These are phyloP conservation scores for Aspergillus sclerotialis DNA, from an alignment of 2,329 filamentous ascomycete genomes.

Conservation along the genomic window DNA sequence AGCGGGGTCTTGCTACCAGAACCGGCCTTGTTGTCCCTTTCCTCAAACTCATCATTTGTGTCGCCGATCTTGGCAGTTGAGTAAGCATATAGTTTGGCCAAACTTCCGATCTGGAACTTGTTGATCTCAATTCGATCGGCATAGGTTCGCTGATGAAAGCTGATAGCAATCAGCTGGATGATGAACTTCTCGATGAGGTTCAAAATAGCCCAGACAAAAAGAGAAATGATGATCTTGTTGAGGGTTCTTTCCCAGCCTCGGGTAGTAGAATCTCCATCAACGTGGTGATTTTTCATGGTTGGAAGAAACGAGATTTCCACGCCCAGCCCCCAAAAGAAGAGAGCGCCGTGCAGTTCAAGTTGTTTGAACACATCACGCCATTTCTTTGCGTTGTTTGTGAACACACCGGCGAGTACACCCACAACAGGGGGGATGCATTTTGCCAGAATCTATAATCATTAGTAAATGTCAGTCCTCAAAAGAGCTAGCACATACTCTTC, in stretches of 20 bases:
- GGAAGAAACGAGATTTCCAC: conserved; percentile 80
- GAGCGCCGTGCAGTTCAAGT: conserved; percentile 73
- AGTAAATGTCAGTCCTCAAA: not conserved
- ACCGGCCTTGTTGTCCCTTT: conserved; percentile 37
- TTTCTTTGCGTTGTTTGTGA: conserved; percentile 84
- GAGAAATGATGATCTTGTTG: conserved; percentile 76
- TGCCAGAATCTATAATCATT: conserved; percentile 45
- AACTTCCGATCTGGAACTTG: conserved; percentile 73
- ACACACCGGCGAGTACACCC: conserved; percentile 60
- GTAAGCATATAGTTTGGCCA: conserved; percentile 58
- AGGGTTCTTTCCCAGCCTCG: conserved; percentile 67
- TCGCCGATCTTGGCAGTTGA: conserved; percentile 59
- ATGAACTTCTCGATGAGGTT: conserved; percentile 90
- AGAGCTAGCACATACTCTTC: conserved; percentile 37
- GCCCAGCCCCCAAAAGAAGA: conserved; percentile 90
- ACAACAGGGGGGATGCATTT: conserved; percentile 59
- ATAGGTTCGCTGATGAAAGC: conserved; percentile 87
- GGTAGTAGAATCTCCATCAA: conserved; percentile 45
- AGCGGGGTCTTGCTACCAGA: conserved; percentile 69
- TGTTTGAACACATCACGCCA: conserved; percentile 85
- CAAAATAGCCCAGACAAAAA: conserved; percentile 72
- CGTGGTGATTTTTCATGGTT: conserved; percentile 63
- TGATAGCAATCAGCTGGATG: conserved; percentile 89
- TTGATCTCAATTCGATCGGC: conserved; percentile 85
- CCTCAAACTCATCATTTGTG: conserved; percentile 70